Evolutionary conservation across 2,329 filamentous ascomycete species (phyloP).

Genomic region (Cyclaneusma minus): DNA sequence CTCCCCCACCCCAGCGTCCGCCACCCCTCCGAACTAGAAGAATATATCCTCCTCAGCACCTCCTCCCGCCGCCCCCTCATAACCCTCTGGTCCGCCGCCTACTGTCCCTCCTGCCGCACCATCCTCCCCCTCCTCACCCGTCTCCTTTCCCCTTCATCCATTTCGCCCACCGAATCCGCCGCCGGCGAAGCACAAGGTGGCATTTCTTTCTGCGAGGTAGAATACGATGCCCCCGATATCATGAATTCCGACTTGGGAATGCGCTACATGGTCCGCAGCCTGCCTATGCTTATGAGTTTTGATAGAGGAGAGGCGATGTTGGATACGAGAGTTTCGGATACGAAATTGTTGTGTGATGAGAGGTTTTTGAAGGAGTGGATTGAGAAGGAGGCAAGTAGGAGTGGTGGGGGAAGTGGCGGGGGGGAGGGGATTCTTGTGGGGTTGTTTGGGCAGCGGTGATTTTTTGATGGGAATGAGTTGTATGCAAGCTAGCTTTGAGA

Average conservation of each 20-base stretch:
- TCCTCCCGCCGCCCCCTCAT: conserved; percentile 38
- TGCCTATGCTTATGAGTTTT: conserved; percentile 43
- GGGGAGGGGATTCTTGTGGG: conserved; percentile 24
- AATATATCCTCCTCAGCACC: conserved; percentile 37
- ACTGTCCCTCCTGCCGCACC: conserved; percentile 36
- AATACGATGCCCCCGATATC: conserved; percentile 42
- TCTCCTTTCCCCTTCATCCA: conserved; percentile 27
- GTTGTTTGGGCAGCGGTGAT: conserved; percentile 16
- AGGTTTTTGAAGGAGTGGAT: conserved; percentile 39
- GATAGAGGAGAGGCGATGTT: conserved; percentile 36
- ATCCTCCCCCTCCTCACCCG: conserved; percentile 32
- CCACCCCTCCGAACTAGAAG: conserved; percentile 35
- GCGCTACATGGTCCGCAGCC: conserved; percentile 40
- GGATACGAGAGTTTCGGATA: conserved; percentile 32
- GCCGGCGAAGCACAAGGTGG: conserved; percentile 40
- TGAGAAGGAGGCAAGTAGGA: conserved; percentile 29
- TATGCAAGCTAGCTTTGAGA: too few species aligned
- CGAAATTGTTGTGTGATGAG: conserved; percentile 29
- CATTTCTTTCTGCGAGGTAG: conserved; percentile 35
- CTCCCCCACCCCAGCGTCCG: conserved; percentile 37
- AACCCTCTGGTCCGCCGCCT: conserved; percentile 44
- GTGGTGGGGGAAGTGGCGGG: conserved; percentile 28
- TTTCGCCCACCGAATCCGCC: conserved; percentile 14
- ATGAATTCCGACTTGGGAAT: conserved; percentile 31
- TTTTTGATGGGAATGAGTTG: too few species aligned